Base-by-base conservation (phyloP, 2,329 filamentous ascomycete species). In the Teratosphaeria viscida region DNA sequence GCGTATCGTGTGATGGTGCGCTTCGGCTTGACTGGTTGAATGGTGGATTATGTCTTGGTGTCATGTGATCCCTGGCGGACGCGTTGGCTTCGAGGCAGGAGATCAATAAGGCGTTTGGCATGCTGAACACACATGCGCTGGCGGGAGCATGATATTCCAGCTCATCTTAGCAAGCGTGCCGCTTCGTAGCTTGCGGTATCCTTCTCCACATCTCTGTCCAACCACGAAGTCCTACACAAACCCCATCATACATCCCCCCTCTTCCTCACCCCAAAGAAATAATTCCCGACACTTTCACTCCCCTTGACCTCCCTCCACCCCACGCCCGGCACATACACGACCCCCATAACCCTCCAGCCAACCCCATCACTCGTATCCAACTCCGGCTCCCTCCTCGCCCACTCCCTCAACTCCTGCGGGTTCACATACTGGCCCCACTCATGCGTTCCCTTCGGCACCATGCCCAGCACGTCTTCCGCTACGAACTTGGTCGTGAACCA, bases 391-490 rank as follows among this genome's bases (percentile, higher is more conserved):
- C 71, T 71, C 43, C 64, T 69, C 63, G 78, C 79, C 76, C 78
- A 81, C 4, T 65, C 71, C 65, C 75, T 71, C 71, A 95, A 73
- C 79, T 97, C 92, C 14, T 83, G 79, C 64, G 89, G 88, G 71
- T 96, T 94, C 65, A 99, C 86, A 76, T 97, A 99, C 77, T 97
- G 95, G 63, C 81, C 81, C 94, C 94, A 99, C 73, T 96, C 91
- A 76, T 99, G 94, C 54, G 94, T 99, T 1, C 94, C 94, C 64
- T 83, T 84, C 10, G 94, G 94, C 59, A 99, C 94, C 62, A 97
- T 90, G 5, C 89, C 81, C 71, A 95, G 68, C 60, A 96, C 72
- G 76, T 94, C 89, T 77, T 99, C 94, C 0, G 94, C 94, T 63
- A 96, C 81, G 27, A 97, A 77, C 69, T 96, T 96, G 2, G 95